These are phyloP conservation scores for Lyophyllum atratum DNA, from an alignment of 768 basidiomycete genomes.

Conservation along the genomic window DNA sequence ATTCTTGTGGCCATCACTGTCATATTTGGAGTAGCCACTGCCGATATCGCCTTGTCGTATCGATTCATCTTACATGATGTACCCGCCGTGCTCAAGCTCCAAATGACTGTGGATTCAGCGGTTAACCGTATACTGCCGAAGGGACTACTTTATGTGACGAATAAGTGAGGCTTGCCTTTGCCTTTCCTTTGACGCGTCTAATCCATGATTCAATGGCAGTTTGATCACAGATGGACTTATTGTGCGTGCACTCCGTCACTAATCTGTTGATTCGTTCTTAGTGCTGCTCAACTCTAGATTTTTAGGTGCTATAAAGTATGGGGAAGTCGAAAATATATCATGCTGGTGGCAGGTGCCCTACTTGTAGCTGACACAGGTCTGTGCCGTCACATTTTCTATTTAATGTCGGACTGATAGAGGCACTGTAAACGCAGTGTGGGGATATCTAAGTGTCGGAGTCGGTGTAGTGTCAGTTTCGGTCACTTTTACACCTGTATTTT, in stretches of 20 bases:
- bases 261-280: too few species aligned
- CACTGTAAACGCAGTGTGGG: slow-evolving; percentile 18
- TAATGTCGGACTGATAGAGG: background rate
- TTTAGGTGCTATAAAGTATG: slow-evolving; percentile 15
- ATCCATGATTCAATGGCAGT: background rate
- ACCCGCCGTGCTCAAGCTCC: slow-evolving; percentile 11
- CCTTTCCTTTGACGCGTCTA: background rate
- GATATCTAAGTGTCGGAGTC: slow-evolving; percentile 13
- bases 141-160: slow-evolving; percentile 37
- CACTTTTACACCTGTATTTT: slow-evolving; percentile 16
- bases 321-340: slow-evolving; percentile 4
- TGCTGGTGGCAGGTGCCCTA: slow-evolving; percentile 17
- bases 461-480: background rate
- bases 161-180: slow-evolving; percentile 31
- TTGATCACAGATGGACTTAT: slow-evolving; percentile 34
- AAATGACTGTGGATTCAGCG: background rate
- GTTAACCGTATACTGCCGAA: slow-evolving; percentile 22
- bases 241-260: slow-evolving; percentile 3
- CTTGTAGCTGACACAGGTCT: slow-evolving; percentile 36
- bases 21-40: slow-evolving; percentile 38
- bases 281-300: too few species aligned
- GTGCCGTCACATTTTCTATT: background rate
- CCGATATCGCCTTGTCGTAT: slow-evolving; percentile 34
- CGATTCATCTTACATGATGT: slow-evolving; percentile 27
- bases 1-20: slow-evolving; percentile 30